Conservation (phyloP, 768 basidiomycete genomes). For the Infundibulicybe gibba region DNA sequence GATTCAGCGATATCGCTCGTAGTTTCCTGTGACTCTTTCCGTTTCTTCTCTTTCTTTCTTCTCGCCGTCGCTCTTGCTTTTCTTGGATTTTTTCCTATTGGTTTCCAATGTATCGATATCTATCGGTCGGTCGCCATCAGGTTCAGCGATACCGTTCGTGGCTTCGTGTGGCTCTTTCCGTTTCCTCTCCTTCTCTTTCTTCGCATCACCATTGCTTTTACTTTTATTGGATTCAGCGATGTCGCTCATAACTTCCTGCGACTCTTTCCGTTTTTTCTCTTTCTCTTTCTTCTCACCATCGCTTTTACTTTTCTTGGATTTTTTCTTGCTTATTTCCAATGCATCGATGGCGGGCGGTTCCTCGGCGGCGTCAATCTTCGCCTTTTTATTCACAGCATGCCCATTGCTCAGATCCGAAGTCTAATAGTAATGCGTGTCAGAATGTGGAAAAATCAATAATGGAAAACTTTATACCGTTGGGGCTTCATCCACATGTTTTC, state of each 20-base stretch:
- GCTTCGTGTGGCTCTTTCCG: not conserved
- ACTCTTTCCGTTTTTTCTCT: no score
- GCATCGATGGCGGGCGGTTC: slow-evolving; percentile 5
- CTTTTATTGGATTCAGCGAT: not conserved
- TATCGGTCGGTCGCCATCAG: not conserved
- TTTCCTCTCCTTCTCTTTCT: not conserved
- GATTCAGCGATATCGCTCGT: slow-evolving; percentile 5
- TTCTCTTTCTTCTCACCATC: slow-evolving; percentile 11
- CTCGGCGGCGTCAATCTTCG: slow-evolving; percentile 17
- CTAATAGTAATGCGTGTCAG: no score
- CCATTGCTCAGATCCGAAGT: no score
- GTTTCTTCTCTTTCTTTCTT: slow-evolving; percentile 13
- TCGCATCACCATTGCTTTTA: not conserved
- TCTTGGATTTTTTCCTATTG: not conserved
- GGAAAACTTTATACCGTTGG: no score
- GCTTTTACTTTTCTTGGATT: not conserved
- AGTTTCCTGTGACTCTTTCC: slow-evolving; percentile 17
- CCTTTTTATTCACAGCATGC: slow-evolving; percentile 20
- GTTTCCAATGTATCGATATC: not conserved
- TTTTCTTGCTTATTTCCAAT: not conserved
- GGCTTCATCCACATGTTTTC: slow-evolving; percentile 16
- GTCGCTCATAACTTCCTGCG: not conserved
- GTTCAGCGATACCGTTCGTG: slow-evolving; percentile 1
- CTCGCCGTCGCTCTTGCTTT: slow-evolving; percentile 4
- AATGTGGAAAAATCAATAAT: no score